phyloP scores from a whole-genome alignment of 257 asterid genomes.

The Solanum neorickii region DNA sequence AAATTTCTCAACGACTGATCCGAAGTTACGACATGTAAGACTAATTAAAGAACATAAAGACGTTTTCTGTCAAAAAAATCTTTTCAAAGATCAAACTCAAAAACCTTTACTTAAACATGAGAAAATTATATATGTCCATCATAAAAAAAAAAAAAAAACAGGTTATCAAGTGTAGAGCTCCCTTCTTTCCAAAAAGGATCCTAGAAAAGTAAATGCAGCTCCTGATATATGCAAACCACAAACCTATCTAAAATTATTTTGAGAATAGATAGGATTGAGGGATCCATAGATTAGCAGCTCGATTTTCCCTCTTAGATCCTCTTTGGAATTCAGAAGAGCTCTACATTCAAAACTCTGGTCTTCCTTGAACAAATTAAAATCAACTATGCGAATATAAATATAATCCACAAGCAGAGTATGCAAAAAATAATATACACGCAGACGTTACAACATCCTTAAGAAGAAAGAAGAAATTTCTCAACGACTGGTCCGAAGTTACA shows the following conservation, averaged over 20 bases:
- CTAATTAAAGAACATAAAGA: neutral
- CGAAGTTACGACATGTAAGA: neutral
- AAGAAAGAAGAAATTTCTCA: neutral
- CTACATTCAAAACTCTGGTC: conserved; percentile 34
- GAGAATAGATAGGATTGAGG: conserved; percentile 45
- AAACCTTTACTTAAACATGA: neutral
- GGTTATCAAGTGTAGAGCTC: conserved; percentile 47
- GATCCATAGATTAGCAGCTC: conserved; percentile 70
- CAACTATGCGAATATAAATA: neutral
- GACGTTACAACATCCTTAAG: neutral
- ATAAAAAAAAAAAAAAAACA: no score
- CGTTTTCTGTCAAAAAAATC: neutral
- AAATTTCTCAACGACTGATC: neutral
- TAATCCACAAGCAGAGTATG: neutral
- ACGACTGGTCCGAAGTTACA: neutral
- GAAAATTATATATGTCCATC: neutral
- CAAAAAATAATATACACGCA: neutral
- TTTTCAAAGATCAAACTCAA: neutral
- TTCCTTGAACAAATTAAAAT: neutral
- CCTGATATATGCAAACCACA: conserved; percentile 81
- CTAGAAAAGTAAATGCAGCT: conserved; percentile 42
- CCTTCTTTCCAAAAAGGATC: conserved; percentile 84
- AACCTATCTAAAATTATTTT: conserved; percentile 6
- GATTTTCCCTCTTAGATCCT: conserved; percentile 48
- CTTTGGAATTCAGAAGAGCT: conserved; percentile 81